Base-by-base conservation (phyloP, 352 stramenopile species). In the Globisporangium rhizosaccharum region DNA sequence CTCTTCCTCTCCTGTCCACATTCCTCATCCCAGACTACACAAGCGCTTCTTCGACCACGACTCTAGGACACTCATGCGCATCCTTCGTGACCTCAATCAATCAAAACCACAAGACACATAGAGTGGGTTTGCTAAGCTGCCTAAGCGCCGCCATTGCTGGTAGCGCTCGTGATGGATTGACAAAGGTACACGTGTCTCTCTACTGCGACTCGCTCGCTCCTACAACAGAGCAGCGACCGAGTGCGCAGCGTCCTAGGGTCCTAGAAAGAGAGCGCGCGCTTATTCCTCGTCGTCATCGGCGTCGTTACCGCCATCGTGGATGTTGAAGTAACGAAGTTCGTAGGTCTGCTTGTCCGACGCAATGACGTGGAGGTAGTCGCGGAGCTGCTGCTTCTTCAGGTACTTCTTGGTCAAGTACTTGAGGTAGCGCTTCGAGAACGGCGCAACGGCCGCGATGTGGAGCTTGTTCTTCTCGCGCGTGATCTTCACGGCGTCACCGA, bases 341-440 rank as follows among this genome's bases (percentile, higher is more conserved):
- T 99, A 99, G 56, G 96, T 98, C 76, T 98, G 94, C 87, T 99
- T 99, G 75, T 96, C 95, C 62, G 87, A 94, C 45, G 97, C 97
- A 83, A 99, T 97, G 39, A 99, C 97, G 78, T 98, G 96, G 53
- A 99, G 79, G 83, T 99, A 99, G 90, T 99, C 97, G 73, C 97
- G 95, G 57, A 99, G 82, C 78, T 99, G 95, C 75, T 99, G 97
- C 90, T 99, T 99, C 92, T 99, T 99, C 69, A 99, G 83, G 93
- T 99, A 99, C 87, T 99, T 98, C 94, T 99, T 99, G 61, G 96
- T 98, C 26, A 99, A 74, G 85, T 99, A 99, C 88, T 99, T 99
- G 62, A 96, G 83, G 79, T 96, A 97, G 68, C 97, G 92, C 90
- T 99, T 99, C 55, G 94, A 98, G 78, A 99, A 98, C 37, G 91